Evolutionary conservation across 768 basidiomycete species (phyloP).

Genomic region (Mycena albidolilacea): DNA sequence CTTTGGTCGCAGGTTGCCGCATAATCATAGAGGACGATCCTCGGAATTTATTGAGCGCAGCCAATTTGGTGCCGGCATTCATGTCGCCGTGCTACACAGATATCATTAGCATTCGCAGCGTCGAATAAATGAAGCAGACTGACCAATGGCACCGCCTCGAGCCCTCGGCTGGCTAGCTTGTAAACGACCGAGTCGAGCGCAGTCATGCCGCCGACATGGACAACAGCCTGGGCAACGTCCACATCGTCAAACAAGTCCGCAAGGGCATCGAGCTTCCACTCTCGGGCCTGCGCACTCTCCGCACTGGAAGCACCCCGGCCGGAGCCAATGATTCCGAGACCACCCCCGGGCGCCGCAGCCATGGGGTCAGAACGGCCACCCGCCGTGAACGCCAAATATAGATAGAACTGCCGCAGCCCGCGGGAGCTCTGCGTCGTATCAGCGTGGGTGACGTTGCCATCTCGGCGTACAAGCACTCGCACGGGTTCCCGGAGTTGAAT

Average conservation of each 20-base stretch:
- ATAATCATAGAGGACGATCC: slow-evolving; percentile 68
- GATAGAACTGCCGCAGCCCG: slow-evolving; percentile 94
- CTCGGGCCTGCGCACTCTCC: slow-evolving; percentile 88
- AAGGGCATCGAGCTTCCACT: slow-evolving; percentile 96
- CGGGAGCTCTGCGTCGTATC: slow-evolving; percentile 79
- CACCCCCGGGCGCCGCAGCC: slow-evolving; percentile 62
- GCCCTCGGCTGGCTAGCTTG: slow-evolving; percentile 86
- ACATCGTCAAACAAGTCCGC: slow-evolving; percentile 92
- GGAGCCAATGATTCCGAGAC: slow-evolving; percentile 93
- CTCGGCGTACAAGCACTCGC: slow-evolving; percentile 95
- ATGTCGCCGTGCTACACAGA: slow-evolving; percentile 88
- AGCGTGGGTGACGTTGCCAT: slow-evolving; percentile 84
- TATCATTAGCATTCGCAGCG: slow-evolving; percentile 36
- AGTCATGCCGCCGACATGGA: slow-evolving; percentile 91
- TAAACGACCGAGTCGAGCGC: slow-evolving; percentile 92
- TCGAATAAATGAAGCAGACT: slow-evolving; percentile 49
- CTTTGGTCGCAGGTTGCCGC: slow-evolving; percentile 77
- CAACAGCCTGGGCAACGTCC: slow-evolving; percentile 84
- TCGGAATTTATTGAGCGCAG: slow-evolving; percentile 89
- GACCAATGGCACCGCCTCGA: slow-evolving; percentile 92
- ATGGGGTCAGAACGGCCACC: slow-evolving; percentile 77
- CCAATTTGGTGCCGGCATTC: slow-evolving; percentile 85
- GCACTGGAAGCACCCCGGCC: slow-evolving; percentile 87
- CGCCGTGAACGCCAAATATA: slow-evolving; percentile 95
- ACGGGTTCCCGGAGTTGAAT: slow-evolving; percentile 97